Evolutionary conservation across 2,329 filamentous ascomycete genomes (phyloP).

Genomic region (Diaporthe caulivora): DNA sequence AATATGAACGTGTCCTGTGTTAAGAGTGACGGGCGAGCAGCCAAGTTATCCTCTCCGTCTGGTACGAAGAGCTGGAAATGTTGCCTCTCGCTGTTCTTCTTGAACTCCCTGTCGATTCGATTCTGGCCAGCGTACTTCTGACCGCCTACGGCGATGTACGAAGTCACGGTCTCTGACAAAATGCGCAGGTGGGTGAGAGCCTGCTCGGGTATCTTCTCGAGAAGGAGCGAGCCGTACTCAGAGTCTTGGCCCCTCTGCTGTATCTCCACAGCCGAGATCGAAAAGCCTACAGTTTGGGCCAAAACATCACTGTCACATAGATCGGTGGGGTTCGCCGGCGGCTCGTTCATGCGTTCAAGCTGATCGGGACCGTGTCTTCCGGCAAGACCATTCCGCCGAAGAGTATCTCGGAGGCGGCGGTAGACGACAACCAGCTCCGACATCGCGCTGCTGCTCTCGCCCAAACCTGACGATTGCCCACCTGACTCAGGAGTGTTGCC

Average conservation of each 20-base stretch:
- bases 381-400: constrained; percentile 66
- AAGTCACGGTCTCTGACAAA: constrained; percentile 87
- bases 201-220: constrained; percentile 88
- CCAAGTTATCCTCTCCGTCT: constrained; percentile 6
- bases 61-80: constrained; percentile 79
- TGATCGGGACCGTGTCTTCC: constrained; percentile 52
- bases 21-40: constrained; percentile 65
- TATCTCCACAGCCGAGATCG: constrained; percentile 90
- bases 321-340: constrained; percentile 54
- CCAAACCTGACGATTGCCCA: constrained; percentile 45
- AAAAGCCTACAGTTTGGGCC: constrained; percentile 79
- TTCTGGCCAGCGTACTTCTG: constrained; percentile 72
- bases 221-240: constrained; percentile 77
- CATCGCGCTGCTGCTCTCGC: constrained; percentile 51
- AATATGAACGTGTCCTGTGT: constrained; percentile 82
- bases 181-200: constrained; percentile 88
- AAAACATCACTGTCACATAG: constrained; percentile 70
- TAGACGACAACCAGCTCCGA: constrained; percentile 72
- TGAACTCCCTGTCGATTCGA: constrained; percentile 75
- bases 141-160: constrained; percentile 83
- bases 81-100: constrained; percentile 76
- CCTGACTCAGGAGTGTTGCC: constrained; percentile 52
- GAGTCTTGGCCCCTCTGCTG: constrained; percentile 87
- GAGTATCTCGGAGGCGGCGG: constrained; percentile 69
- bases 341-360: constrained; percentile 40